Conservation (phyloP, 805 yeast species). For the Ogataea corticis region DNA sequence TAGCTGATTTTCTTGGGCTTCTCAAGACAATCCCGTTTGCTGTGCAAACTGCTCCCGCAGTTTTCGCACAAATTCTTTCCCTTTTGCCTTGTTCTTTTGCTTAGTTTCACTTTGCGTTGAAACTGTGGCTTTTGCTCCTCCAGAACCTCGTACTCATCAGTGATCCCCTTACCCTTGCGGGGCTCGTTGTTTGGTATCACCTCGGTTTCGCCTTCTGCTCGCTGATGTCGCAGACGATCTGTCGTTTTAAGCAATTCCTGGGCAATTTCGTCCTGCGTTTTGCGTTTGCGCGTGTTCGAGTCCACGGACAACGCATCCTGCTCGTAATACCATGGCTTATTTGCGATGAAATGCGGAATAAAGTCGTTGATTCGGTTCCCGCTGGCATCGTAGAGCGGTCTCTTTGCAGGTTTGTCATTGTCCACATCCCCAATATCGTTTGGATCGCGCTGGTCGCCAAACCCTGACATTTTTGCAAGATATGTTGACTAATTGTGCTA, state of each 20-base stretch:
- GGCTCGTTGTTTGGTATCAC: conserved; percentile 51
- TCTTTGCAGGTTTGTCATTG: conserved; percentile 12
- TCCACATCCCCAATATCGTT: conserved; percentile 1
- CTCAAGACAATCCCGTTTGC: conserved; percentile 56
- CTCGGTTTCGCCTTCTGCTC: conserved; percentile 43
- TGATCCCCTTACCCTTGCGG: conserved; percentile 55
- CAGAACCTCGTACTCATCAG: conserved; percentile 41
- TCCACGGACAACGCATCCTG: conserved; percentile 26
- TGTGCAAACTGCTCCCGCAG: conserved; percentile 57
- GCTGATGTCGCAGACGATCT: conserved; percentile 61
- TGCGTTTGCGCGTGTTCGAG: conserved; percentile 31
- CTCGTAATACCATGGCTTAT: conserved; percentile 42
- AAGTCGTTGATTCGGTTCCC: conserved; percentile 39
- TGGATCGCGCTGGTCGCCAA: not conserved
- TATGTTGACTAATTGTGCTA: too few relatives aligned
- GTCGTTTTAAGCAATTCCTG: conserved; percentile 18
- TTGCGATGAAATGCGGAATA: conserved; percentile 42
- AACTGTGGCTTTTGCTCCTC: conserved; percentile 9
- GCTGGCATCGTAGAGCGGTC: conserved; percentile 33
- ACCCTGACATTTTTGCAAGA: not conserved
- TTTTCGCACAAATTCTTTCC: conserved; percentile 49
- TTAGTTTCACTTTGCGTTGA: conserved; percentile 1
- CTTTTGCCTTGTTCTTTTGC: conserved; percentile 1
- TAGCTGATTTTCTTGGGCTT: conserved; percentile 47
- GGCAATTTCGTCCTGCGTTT: conserved; percentile 26